Base-by-base conservation (phyloP, 805 yeast genomes). In the Candida ficus region DNA sequence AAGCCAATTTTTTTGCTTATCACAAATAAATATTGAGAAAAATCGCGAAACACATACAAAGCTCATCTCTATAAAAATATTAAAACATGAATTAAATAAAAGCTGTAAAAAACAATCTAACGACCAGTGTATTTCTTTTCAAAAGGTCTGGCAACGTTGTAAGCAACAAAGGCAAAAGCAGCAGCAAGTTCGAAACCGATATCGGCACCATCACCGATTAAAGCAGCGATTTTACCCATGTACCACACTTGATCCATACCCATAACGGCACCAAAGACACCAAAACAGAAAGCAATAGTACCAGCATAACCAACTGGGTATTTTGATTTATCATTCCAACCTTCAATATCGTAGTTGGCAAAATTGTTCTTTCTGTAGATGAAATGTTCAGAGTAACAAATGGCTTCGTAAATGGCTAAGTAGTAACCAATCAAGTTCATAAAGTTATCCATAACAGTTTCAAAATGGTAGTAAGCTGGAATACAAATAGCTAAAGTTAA, bases 381-480 rank as follows among this genome's bases (percentile, higher is more conserved):
- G 59, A 85, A 79, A 63, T 89, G 96, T 64, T 89, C 96, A 30
- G 86, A 74, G n/a, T 83, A 62, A 21, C 76, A 63, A 62, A 90
- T 79, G 37, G 84, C 78, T 54, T 77, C 78, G 67, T 89, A 90
- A 56, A 89, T 82, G 45, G 95, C 86, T 58, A 89, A 72, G 76
- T 91, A 89, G 73, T 90, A 90, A 50, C 86, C 91, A 62, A 90
- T 88, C 60, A 89, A 67, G 68, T 86, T 80, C 96, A 90, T 88
- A 67, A 90, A 90, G 66, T 86, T 78, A 44, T 74, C 71, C 83
- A 90, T 83, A 54, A 85, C 89, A 4, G 61, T 53, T 42, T 71
- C 76, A 62, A 90, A 88, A 47, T 73, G 61, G 70, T 83, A 82
- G 68, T 82, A 84, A 37, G 86, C 96, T 36, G 96, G 95, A 51